Base-by-base conservation (phyloP, 2,329 filamentous ascomycete species). In the Diaporthe ampelina region DNA sequence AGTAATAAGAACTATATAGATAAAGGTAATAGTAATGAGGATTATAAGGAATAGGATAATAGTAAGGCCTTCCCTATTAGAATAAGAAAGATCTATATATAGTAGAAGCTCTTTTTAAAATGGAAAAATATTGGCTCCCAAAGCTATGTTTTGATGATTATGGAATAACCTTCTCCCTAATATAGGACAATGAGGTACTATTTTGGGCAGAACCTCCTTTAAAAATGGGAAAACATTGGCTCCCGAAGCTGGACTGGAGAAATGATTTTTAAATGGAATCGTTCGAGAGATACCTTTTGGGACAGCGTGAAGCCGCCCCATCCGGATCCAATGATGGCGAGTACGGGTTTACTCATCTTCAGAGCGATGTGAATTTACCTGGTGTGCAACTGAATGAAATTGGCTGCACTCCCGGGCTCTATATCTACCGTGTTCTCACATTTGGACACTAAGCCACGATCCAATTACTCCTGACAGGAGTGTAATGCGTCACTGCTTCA, bases 251-350 rank as follows among this genome's bases (percentile, higher is more conserved):
- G 10, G 35, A 3, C n/a, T 1, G 85, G 85, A 0, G 85, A 85
- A 21, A 86, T 83, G 50, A 86, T 78, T 1, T 81, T 82, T 45
- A 86, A 78, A 54, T 82, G 79, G 76, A 84, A 86, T 67, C 81
- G 82, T 6, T 78, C 78, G 26, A 81, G 76, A 52, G 81, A 78
- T 4, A 85, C 76, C 15, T 82, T 77, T 68, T 85, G 83, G 1
- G 81, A 79, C 5, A 85, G 77, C 15, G 81, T 83, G 74, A 81
- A 84, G 40, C 84, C 84, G 52, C 81, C 81, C 83, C 83, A 85
- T 37, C 84, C 84, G 26, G 83, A 82, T 13, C 84, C 84, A 19
- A 85, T 80, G 58, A 85, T 78, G 8, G 74, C 76, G 24, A 78
- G 65, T 56, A 59, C 70, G 17, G 59, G 74, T 24, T 78, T 78